Base-by-base conservation (phyloP, 495 filamentous ascomycete genomes). In the Ramalina intermedia region DNA sequence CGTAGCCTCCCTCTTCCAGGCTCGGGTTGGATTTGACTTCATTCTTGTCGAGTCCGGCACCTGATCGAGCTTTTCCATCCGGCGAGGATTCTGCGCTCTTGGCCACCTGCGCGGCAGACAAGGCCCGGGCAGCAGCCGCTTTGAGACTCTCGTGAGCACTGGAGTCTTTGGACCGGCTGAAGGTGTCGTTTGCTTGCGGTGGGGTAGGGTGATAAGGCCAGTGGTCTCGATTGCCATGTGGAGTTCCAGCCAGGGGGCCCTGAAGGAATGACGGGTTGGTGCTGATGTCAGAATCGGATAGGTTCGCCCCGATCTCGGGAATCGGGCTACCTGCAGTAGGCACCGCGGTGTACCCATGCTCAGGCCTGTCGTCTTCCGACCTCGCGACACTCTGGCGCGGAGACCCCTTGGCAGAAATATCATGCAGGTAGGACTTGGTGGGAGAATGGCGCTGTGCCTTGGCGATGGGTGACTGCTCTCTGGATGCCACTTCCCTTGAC, bases 251-350 rank as follows among this genome's bases (percentile, higher is more conserved):
- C 55, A 78, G 74, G 6, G 82, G 80, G 2, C 82, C 82, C 51
- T 81, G 72, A 36, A 87, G 82, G 51, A 81, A 74, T 1, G 84
- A 86, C 20, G 84, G 84, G 58, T 88, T 88, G 44, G 84, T 89
- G 47, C 71, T 80, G 23, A 87, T 73, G 41, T 87, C 84, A 2
- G 78, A 82, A 42, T 81, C 80, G 12, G 82, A 77, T 12, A 59
- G 39, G 41, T 72, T 68, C 53, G 74, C 72, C 6, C 78, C 79
- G 51, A 81, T 76, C 49, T 87, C 85, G 0, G 77, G 82, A 67
- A 87, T 70, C 6, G 77, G 78, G 59, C 82, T 66, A 46, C 54
- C 48, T 12, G 54, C 51, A 24, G 58, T 47, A 14, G 71, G 69
- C 41, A 87, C 50, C 49, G 77, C 74, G 61, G 68, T 88, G 18